phyloP scores from a whole-genome alignment of 169 alveolate species.

The Perkinsus marinus region DNA sequence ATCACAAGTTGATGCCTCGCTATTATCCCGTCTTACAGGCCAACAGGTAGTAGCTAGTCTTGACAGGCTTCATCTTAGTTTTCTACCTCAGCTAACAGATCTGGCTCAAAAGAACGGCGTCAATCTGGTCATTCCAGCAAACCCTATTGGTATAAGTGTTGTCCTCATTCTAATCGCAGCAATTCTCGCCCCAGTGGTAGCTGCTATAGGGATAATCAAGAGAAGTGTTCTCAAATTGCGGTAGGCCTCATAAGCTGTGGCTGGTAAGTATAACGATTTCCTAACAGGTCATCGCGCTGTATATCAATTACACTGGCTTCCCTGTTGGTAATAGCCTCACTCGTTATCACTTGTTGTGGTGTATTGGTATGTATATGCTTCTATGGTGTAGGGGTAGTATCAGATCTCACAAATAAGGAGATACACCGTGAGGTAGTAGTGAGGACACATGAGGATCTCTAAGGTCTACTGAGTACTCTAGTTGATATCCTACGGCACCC shows the following conservation, averaged over 20 bases:
- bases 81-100: not conserved
- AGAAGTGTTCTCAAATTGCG: not conserved
- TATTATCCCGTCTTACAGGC: not conserved
- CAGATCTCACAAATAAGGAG: not conserved
- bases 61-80: too few relatives aligned
- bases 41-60: not conserved
- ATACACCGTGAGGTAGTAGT: not conserved
- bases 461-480: too few relatives aligned
- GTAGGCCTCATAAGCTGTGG: not conserved
- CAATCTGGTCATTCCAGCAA: not conserved
- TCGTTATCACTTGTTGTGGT: not conserved
- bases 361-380: not conserved
- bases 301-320: not conserved
- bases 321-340: not conserved
- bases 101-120: not conserved
- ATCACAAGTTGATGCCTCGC: not conserved
- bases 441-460: not conserved
- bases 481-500: not conserved
- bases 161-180: not conserved
- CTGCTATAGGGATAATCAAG: not conserved
- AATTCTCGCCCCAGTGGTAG: not conserved
- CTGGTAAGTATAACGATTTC: not conserved
- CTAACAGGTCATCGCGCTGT: not conserved
- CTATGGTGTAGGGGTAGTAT: not conserved
- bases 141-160: not conserved